Evolutionary conservation across 148 eudicot species (phyloP).

Genomic region (Selenicereus undatus): DNA sequence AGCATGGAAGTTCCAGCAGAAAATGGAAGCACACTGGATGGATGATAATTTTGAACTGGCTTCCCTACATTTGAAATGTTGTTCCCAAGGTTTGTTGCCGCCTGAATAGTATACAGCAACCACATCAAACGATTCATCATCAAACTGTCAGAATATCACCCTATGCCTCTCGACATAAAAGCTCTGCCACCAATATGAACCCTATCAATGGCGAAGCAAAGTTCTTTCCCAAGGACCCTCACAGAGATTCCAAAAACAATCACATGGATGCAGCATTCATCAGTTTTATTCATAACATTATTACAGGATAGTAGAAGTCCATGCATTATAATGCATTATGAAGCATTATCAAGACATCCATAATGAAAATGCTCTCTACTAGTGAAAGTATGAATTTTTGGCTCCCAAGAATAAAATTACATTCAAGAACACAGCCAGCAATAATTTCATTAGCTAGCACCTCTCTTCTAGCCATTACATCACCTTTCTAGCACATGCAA

Average conservation of each 20-base stretch:
- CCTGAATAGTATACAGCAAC: slow-evolving; percentile 33
- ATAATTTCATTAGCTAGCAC: too few relatives aligned
- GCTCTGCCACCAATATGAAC: neutral
- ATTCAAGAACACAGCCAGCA: too few relatives aligned
- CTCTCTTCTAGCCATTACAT: neutral
- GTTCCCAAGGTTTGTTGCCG: slow-evolving; percentile 51
- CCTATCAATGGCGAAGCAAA: neutral
- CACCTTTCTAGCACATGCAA: neutral
- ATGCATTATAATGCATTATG: neutral
- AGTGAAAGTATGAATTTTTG: neutral
- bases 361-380: neutral
- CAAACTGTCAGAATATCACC: neutral
- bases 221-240: neutral
- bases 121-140: neutral
- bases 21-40: slow-evolving; percentile 28
- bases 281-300: neutral
- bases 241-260: too few relatives aligned
- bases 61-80: slow-evolving; percentile 28
- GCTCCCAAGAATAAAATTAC: too few relatives aligned
- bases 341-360: neutral
- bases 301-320: neutral
- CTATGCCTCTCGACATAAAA: neutral
- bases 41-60: slow-evolving; percentile 41
- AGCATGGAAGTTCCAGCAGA: slow-evolving; percentile 31
- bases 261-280: neutral